Evolutionary conservation across 1,284 basidiomycete species (phyloP).

Genomic region (Sanghuangporus weigelae): DNA sequence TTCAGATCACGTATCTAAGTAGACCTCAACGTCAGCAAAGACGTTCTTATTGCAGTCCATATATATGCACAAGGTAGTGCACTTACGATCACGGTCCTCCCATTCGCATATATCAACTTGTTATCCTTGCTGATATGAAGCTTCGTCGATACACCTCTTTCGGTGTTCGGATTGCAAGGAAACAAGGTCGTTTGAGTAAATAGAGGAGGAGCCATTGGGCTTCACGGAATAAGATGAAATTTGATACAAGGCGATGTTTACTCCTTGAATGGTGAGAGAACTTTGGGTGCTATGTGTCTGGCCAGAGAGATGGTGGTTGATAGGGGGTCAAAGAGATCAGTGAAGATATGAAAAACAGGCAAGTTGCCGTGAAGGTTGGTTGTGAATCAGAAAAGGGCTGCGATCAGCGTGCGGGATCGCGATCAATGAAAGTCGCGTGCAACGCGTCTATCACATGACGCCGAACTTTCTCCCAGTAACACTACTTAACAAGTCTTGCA

Average conservation of each 20-base stretch:
- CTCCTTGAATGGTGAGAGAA: neutral
- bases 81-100: conserved; percentile 80
- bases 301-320: neutral
- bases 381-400: neutral
- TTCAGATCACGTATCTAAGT: neutral
- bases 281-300: neutral
- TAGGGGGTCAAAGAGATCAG: neutral
- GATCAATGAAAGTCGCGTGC: neutral
- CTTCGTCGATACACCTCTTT: conserved; percentile 75
- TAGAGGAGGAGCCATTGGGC: conserved; percentile 5
- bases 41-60: neutral
- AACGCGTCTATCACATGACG: neutral
- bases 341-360: neutral
- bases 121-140: conserved; percentile 73
- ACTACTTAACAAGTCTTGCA: neutral
- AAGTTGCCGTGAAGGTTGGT: neutral
- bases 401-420: neutral
- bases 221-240: no score
- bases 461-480: neutral
- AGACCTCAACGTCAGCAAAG: neutral
- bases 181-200: conserved; percentile 39
- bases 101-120: conserved; percentile 84
- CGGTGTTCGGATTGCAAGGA: conserved; percentile 72
- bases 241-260: neutral
- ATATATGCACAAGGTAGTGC: conserved; percentile 1